Base-by-base conservation (phyloP, 305 asterid species). In the Striga hermonthica region DNA sequence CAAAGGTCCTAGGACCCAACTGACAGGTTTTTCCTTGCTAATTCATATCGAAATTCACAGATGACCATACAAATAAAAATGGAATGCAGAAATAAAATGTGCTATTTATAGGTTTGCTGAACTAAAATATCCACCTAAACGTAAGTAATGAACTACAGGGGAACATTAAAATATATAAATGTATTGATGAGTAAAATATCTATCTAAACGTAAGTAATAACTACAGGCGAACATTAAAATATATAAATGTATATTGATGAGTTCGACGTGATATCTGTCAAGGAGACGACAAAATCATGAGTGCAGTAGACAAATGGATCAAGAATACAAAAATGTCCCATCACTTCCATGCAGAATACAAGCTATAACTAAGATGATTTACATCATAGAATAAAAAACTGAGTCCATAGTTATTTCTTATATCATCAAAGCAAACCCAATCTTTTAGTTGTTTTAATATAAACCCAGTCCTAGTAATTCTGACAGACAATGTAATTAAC, bases 221-320 rank as follows among this genome's bases (percentile, higher is more conserved):
- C 22, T 8, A 45, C 34, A 7, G 47, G n/a, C n/a, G n/a, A n/a
- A n/a, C n/a, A n/a, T n/a, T n/a, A n/a, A 45, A 45, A 10, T 13
- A 45, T 45, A 45, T 22, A 70, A 2, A 9, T 35, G 34, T 39
- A 70, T 10, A 54, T 61, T 45, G 48, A 11, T 58, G 65, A 6
- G n/a, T 36, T 31, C 11, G 49, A 7, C 50, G 45, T 6, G 36
- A 41, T 57, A 3, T 22, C 10, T 39, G 40, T 45, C 57, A 60
- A 53, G 14, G 22, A 49, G 62, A 31, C 5, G 41, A 53, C 6
- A 40, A 22, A 22, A 66, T 48, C 56, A 56, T 14, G 6, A 16
- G 22, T 60, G 52, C 52, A 60, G 65, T 58, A 41, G 9, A 14
- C 12, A 38, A 14, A 9, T 31, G 9, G 41, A 60, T 39, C 41